Base-by-base conservation (phyloP, 192 early-diverging fungal genomes). In the Backusella psychrophila region DNA sequence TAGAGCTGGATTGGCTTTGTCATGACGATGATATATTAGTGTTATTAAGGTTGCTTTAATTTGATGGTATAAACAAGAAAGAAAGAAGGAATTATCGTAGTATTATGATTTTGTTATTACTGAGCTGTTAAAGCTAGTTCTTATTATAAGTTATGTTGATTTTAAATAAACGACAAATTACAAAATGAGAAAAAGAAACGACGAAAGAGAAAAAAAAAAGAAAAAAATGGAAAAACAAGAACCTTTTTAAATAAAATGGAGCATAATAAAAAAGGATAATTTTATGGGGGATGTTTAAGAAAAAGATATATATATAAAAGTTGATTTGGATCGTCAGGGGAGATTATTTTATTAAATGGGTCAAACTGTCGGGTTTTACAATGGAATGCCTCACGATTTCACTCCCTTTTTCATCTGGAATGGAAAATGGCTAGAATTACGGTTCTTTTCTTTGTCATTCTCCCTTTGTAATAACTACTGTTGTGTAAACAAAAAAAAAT, bases 401-500 rank as follows among this genome's bases (percentile, higher is more conserved):
- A 59, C 56, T 63, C 56, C 56, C 29, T 63, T 63, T 63, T 63
- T 59, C 19, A 49, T 63, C 23, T 59, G 53, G 53, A 59, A 59
- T 59, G 53, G 53, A 59, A 59, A 59, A 59, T 23, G 53, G 53
- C 53, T 59, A 59, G 21, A 59, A 26, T 59, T 29, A 59, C 53
- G 53, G 53, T 59, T 59, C 19, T 49, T 49, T 44, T 49, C 53
- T 59, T 59, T 59, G 53, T 26, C 53, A 59, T 59, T 59, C 53
- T 26, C 56, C 56, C 26, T 63, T 63, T 26, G 11, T 29, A 12
- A 63, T 63, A 29, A 23, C 26, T 63, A 63, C 56, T 63, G 56
- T 63, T 63, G 56, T 63, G 26, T 59, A 59, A 59, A 59, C 53
- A 59, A 59, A 63, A 63, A 53, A 56, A 63, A 63, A 59, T 59